Base-by-base conservation (phyloP, 345 rosid species). In the Diplotaxis tenuifolia region DNA sequence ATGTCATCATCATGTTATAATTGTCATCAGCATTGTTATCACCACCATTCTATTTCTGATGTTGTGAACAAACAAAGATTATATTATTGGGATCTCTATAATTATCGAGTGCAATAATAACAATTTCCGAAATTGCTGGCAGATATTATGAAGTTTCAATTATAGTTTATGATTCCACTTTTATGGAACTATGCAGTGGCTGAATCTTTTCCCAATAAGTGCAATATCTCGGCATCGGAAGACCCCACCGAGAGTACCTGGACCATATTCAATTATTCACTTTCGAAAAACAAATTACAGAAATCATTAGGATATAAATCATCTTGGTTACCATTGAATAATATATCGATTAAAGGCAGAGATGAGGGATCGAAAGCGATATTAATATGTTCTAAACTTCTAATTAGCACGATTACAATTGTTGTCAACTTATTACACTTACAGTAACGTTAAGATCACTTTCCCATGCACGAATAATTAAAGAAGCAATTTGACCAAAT, bases 131-230 rank as follows among this genome's bases (percentile, higher is more conserved):
- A 34, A 61, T 53, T 52, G n/a, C 38, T 62, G 73, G 67, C 55
- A 59, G 21, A 34, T 59, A 47, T 68, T 5, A 45, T n/a, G 47
- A 0, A 3, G 28, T 25, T 56, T 27, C 34, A 60, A 25, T 60
- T 14, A 67, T 60, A 60, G 45, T 4, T 40, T 40, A 28, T 50
- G 52, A 42, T 63, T 55, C 65, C 74, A 70, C 71, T 55, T 76
- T 76, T 69, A 70, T 63, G 79, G 79, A 70, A 55, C 54, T 5
- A 70, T 76, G 54, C 74, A 69, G 10, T 55, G 75, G 42, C 71
- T 21, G 40, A 55, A 63, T 75, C 65, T 54, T 69, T 27, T 68
- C 47, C 22, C 21, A 75, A 15, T 69, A 54, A 69, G 52, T 75
- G 70, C 75, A 54, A 62, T 19, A 60, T 28, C 70, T 40, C 42